phyloP scores from a whole-genome alignment of 371 early-diverging fungal species.

The Mucor plumbeus region DNA sequence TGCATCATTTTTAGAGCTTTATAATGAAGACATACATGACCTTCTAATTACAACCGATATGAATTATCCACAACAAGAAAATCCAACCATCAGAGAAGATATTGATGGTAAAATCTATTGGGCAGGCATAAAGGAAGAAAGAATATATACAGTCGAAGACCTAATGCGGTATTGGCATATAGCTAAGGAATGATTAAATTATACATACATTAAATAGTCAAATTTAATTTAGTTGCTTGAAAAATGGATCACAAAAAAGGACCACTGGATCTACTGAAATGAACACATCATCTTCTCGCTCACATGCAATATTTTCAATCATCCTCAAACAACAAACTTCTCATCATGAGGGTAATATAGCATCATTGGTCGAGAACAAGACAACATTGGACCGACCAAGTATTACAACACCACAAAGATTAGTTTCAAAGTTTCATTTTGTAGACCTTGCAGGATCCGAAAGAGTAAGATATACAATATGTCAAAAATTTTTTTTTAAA shows the following conservation, averaged over 20 bases:
- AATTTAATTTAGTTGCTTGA: slow-evolving; percentile 42
- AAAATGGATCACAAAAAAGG: slow-evolving; percentile 79
- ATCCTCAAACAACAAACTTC: slow-evolving; percentile 62
- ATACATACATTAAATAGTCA: neutral
- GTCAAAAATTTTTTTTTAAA: neutral
- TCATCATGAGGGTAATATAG: slow-evolving; percentile 21
- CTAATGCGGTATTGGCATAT: slow-evolving; percentile 59
- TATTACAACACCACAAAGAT: neutral
- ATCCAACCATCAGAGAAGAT: slow-evolving; percentile 84
- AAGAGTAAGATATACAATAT: slow-evolving; percentile 37
- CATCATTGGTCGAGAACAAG: slow-evolving; percentile 1
- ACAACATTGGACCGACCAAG: neutral
- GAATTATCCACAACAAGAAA: slow-evolving; percentile 21
- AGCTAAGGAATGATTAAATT: neutral
- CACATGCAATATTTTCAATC: slow-evolving; percentile 97
- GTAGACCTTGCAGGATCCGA: slow-evolving; percentile 60
- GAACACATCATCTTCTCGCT: slow-evolving; percentile 93
- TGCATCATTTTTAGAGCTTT: slow-evolving; percentile 87
- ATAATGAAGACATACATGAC: slow-evolving; percentile 92
- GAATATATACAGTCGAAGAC: slow-evolving; percentile 69
- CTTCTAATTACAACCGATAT: slow-evolving; percentile 56
- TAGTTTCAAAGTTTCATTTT: slow-evolving; percentile 42
- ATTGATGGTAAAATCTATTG: slow-evolving; percentile 86
- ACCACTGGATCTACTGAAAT: slow-evolving; percentile 95
- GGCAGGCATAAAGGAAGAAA: slow-evolving; percentile 85